Percentiles rank a stretch among this genome's conserved stretches.
phyloP scores from a whole-genome alignment of 805 yeast genomes.

The Suhomyces sp. region DNA sequence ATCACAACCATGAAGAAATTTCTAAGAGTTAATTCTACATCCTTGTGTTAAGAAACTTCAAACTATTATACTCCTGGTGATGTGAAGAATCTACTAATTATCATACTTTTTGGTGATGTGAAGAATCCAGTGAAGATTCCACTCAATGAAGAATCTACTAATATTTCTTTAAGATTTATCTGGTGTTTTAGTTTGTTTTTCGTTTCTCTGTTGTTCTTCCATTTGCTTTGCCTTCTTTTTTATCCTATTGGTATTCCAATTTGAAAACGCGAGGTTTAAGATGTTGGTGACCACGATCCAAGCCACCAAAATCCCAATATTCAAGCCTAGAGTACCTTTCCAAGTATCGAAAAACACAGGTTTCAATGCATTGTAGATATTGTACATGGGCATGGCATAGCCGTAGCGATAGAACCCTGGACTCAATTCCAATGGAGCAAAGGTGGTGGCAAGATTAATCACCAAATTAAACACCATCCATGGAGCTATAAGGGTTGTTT shows the following conservation, averaged over 20 bases:
- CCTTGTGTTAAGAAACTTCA: not conserved
- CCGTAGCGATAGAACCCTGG: conserved; percentile 35
- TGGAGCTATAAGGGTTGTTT: conserved; percentile 20
- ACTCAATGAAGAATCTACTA: too few species aligned
- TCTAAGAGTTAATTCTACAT: too few species aligned
- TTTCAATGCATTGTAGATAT: conserved; percentile 28
- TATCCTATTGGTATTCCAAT: not conserved
- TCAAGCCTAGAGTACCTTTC: conserved; percentile 31
- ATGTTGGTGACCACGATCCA: conserved; percentile 27
- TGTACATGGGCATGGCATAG: conserved; percentile 36
- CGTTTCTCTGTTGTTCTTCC: not conserved
- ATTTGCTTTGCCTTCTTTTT: not conserved
- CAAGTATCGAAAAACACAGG: conserved; percentile 34
- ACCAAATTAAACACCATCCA: conserved; percentile 31
- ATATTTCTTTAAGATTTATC: too few species aligned
- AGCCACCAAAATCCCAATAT: conserved; percentile 25
- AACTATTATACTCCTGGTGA: not conserved
- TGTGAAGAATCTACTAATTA: too few species aligned
- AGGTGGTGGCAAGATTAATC: conserved; percentile 28
- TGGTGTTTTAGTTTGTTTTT: too few species aligned
- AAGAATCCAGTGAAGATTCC: too few species aligned
- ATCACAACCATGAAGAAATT: too few species aligned
- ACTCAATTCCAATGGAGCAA: conserved; percentile 30
- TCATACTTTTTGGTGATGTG: too few species aligned
- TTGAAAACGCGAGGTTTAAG: conserved; percentile 1